Percentiles rank a stretch among this genome's conserved stretches.
Evolutionary conservation across 2,329 filamentous ascomycete species (phyloP).

Genomic region (Myriosclerotinia scirpicola): DNA sequence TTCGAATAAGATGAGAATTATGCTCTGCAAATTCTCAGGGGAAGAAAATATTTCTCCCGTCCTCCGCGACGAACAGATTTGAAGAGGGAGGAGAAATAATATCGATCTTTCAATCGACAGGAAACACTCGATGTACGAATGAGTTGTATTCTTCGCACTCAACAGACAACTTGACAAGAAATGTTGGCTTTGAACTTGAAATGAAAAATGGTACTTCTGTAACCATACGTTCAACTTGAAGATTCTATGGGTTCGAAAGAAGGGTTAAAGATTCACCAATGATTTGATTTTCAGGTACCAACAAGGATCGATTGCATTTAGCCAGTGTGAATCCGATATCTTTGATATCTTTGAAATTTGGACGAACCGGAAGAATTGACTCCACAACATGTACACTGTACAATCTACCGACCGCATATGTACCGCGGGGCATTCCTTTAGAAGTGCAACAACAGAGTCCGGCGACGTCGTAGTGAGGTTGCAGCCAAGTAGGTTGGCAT

Average conservation of each 20-base stretch:
- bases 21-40: not conserved
- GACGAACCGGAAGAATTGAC: slow-evolving; percentile 2
- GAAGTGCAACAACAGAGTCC: not conserved
- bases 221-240: not conserved
- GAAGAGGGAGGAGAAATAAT: no score
- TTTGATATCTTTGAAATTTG: slow-evolving; percentile 10
- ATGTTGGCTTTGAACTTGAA: not conserved
- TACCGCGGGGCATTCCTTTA: not conserved
- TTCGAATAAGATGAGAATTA: not conserved
- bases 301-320: slow-evolving; percentile 13
- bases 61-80: not conserved
- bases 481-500: slow-evolving; percentile 11
- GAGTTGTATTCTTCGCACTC: no score
- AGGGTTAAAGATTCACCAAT: not conserved
- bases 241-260: slow-evolving; percentile 2
- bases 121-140: no score
- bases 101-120: not conserved
- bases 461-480: not conserved
- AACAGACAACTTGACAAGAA: not conserved
- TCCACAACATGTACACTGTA: not conserved
- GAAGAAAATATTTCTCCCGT: not conserved
- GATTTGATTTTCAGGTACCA: not conserved
- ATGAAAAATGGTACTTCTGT: not conserved
- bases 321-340: slow-evolving; percentile 11
- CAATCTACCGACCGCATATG: not conserved